These are phyloP conservation scores for Picea glauca DNA, from an alignment of 75 land plant genomes.

Conservation along the genomic window DNA sequence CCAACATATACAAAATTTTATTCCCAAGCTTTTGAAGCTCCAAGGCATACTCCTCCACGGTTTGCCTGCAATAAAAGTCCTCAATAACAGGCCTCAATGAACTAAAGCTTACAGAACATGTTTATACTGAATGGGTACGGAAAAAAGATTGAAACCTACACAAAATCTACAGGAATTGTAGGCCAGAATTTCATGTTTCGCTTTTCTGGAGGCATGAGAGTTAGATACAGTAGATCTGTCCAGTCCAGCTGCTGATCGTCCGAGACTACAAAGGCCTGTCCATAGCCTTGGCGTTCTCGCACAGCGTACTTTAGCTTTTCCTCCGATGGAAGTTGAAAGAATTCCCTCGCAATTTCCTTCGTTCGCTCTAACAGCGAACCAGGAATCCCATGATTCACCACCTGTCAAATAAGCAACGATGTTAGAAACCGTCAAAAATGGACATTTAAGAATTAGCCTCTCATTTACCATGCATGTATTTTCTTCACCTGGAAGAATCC, in stretches of 20 bases:
- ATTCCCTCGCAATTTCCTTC: conserved; percentile 4
- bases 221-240: conserved; percentile 44
- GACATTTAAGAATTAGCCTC: not conserved
- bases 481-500: conserved; percentile 10
- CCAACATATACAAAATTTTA: too few relatives aligned
- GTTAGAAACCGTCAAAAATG: not conserved
- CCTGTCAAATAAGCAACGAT: not conserved
- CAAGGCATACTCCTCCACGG: too few relatives aligned
- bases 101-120: too few relatives aligned
- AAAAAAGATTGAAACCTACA: conserved; percentile 15
- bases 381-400: conserved; percentile 17
- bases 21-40: too few relatives aligned
- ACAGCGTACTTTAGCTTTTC: conserved; percentile 4
- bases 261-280: conserved; percentile 29
- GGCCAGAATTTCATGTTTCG: conserved; percentile 41
- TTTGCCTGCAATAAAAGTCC: too few relatives aligned
- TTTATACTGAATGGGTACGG: too few relatives aligned
- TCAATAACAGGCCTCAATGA: too few relatives aligned
- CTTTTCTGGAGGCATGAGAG: conserved; percentile 11
- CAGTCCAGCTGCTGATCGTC: conserved; percentile 72
- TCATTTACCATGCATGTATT: not conserved
- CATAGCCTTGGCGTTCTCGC: too few relatives aligned
- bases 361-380: not conserved
- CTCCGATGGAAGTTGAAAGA: conserved; percentile 15
- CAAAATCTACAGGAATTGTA: conserved; percentile 28